Evolutionary conservation across 306 rosid genomes (phyloP).

Genomic region (Castanea mollissima): DNA sequence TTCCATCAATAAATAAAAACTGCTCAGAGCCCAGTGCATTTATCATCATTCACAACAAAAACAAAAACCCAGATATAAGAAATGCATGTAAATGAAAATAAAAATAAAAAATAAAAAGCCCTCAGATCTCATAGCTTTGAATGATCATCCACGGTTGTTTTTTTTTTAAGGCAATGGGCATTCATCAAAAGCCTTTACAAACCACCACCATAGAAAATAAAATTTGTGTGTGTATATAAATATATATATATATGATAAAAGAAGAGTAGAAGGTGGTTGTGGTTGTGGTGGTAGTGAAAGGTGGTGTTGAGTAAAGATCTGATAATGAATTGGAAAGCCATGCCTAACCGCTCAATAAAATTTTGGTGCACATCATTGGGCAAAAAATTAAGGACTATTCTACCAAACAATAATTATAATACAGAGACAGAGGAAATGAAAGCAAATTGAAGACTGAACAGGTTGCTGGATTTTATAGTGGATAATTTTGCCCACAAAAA

Average conservation of each 20-base stretch:
- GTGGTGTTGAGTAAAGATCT: slow-evolving; percentile 8
- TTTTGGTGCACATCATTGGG: slow-evolving; percentile 35
- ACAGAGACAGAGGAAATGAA: no score
- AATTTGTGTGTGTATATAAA: background rate
- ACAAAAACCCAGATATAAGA: background rate
- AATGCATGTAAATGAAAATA: no score
- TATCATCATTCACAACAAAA: slow-evolving; percentile 24
- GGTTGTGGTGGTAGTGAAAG: background rate
- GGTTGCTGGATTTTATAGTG: no score
- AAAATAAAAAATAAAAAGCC: background rate
- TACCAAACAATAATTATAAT: no score
- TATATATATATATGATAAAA: background rate
- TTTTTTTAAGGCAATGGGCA: slow-evolving; percentile 15
- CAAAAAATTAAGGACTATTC: background rate
- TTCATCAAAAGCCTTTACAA: slow-evolving; percentile 27
- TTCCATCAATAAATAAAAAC: slow-evolving; percentile 25
- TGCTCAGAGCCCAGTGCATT: slow-evolving; percentile 43
- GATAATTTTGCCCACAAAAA: no score
- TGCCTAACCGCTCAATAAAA: slow-evolving; percentile 22
- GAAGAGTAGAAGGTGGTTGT: background rate
- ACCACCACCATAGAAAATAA: background rate
- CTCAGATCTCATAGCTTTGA: slow-evolving; percentile 38
- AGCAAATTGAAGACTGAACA: no score
- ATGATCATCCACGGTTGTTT: slow-evolving; percentile 15
- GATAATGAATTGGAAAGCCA: slow-evolving; percentile 21